A percentile compares a stretch with the other conserved stretches of the same genome.
These are phyloP conservation scores for Cornus kousa DNA, from an alignment of 148 eudicot species.

Conservation along the genomic window DNA sequence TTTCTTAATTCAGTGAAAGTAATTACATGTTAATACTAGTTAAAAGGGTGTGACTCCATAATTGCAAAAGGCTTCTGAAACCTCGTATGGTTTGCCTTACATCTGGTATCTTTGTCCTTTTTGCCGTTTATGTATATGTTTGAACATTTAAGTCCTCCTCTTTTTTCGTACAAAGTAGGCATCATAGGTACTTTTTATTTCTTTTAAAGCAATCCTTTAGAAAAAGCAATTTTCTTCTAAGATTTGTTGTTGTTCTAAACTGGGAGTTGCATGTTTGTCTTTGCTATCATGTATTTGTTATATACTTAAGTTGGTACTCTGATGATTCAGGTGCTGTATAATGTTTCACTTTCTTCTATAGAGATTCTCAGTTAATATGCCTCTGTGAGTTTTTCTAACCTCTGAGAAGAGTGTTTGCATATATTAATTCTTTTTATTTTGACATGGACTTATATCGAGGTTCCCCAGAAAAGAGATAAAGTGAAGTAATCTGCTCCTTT, in stretches of 20 bases:
- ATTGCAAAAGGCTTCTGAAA: background rate
- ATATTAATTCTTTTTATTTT: conserved; percentile 12
- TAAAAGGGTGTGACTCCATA: background rate
- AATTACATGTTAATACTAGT: background rate
- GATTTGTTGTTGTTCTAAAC: background rate
- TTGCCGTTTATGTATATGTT: conserved; percentile 1
- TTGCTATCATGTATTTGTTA: background rate
- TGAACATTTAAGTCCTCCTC: background rate
- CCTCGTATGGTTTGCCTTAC: background rate
- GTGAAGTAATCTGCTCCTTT: background rate
- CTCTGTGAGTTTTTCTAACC: conserved; percentile 87
- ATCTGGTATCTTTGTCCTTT: background rate
- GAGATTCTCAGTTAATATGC: conserved; percentile 58
- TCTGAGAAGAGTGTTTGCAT: conserved; percentile 48
- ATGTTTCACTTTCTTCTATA: conserved; percentile 75
- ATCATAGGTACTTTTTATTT: background rate
- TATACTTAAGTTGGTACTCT: conserved; percentile 37
- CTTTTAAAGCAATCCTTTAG: background rate
- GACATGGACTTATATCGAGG: conserved; percentile 6
- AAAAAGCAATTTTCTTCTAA: background rate
- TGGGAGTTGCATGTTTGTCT: conserved; percentile 10
- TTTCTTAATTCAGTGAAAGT: background rate
- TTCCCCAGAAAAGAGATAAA: conserved; percentile 7
- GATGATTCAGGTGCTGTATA: conserved; percentile 81
- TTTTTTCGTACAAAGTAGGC: background rate